Evolutionary conservation across 306 rosid genomes (phyloP), one percentile per base, ranked within the genome.

Genomic region (Lathyrus aphaca): DNA sequence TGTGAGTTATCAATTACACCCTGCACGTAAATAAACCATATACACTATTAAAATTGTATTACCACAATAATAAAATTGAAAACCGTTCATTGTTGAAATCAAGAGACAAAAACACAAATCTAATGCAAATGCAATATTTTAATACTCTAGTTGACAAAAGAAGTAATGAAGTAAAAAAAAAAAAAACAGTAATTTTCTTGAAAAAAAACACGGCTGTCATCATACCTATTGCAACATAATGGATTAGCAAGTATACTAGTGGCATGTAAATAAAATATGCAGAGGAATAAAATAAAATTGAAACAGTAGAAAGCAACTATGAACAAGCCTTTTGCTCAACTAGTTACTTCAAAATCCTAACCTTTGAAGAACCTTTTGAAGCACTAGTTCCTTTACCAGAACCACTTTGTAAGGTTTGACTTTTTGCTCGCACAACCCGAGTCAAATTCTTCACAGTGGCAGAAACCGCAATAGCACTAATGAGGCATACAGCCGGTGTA

Each of bases 391-490:
- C 97, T 86, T 75, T 94, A 59, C 72, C 46, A 71, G 99, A 90
- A 71, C 92, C 88, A 80, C 86, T 55, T 70, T 84, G 96, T 23
- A 82, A 19, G 81, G 77, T 78, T 85, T 85, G 93, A 64, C 71
- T 69, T 73, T 81, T 87, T n/a, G 91, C 80, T 78, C 99, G 84
- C 27, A 79, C 76, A 58, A 94, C 46, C 71, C 79, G 86, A 67
- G 92, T 84, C 82, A 94, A 80, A 66, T 94, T 94, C 86, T 94
- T 94, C 48, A 91, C 75, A 4, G 99, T 91, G 14, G 97, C 95
- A 68, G 97, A 94, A 57, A 91, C 97, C 19, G 97, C 97, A 66
- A 94, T 94, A 56, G 97, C 96, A 87, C 99, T 94, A 64, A 94
- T 87, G 68, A 94, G 95, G 81, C 99, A 94, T 43, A 91, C 86